These are phyloP conservation scores for Pisolithus tinctorius DNA, from an alignment of 768 basidiomycete species.

Conservation along the genomic window DNA sequence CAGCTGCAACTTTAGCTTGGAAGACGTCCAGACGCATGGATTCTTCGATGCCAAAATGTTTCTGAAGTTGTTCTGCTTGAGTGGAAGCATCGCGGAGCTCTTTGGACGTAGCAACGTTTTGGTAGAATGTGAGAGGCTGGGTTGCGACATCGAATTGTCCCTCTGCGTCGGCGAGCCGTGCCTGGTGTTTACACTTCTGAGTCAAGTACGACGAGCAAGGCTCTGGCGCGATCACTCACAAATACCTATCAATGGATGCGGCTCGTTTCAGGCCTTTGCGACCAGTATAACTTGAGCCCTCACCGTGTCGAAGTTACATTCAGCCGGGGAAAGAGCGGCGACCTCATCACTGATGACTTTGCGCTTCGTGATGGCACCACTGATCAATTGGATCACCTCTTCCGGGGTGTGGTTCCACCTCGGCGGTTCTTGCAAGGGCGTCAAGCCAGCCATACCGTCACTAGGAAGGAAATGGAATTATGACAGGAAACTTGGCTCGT, in stretches of 20 bases:
- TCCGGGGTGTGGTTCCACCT: slow-evolving; percentile 61
- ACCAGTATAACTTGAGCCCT: slow-evolving; percentile 15
- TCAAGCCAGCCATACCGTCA: slow-evolving; percentile 39
- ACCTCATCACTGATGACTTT: slow-evolving; percentile 51
- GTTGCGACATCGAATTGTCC: slow-evolving; percentile 41
- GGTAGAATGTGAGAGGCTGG: slow-evolving; percentile 71
- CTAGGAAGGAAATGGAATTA: too few relatives aligned
- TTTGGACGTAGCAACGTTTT: slow-evolving; percentile 71
- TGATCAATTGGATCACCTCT: slow-evolving; percentile 50
- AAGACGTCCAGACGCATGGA: slow-evolving; percentile 81
- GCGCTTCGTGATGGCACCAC: slow-evolving; percentile 51
- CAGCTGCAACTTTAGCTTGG: slow-evolving; percentile 61
- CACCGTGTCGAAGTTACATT: slow-evolving; percentile 64
- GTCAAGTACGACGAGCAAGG: slow-evolving; percentile 6
- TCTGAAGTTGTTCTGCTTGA: slow-evolving; percentile 58
- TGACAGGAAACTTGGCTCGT: too few relatives aligned
- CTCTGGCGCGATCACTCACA: slow-evolving; percentile 38
- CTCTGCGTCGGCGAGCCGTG: slow-evolving; percentile 54
- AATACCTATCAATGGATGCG: slow-evolving; percentile 48
- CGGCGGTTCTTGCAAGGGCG: slow-evolving; percentile 60
- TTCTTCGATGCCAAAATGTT: slow-evolving; percentile 67
- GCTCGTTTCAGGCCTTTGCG: background rate
- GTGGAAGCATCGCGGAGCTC: slow-evolving; percentile 79
- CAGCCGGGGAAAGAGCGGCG: slow-evolving; percentile 47
- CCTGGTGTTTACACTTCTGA: slow-evolving; percentile 31